These are phyloP conservation scores for Cryptococcus amylolentus DNA, from an alignment of 1,284 basidiomycete species.

Conservation along the genomic window DNA sequence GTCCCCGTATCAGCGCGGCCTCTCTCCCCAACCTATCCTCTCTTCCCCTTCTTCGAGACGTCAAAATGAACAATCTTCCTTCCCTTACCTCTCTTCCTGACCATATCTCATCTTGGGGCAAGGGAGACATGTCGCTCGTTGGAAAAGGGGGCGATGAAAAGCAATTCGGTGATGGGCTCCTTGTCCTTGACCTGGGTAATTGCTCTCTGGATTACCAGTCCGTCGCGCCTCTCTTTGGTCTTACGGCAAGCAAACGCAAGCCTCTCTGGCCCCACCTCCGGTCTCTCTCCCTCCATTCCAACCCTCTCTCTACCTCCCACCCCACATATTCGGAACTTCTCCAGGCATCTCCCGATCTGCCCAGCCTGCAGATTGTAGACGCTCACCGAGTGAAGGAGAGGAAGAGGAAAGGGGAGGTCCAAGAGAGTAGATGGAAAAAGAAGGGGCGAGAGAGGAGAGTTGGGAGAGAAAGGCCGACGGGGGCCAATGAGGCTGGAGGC, in stretches of 20 bases:
- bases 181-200: conserved; percentile 44
- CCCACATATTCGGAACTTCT: conserved; percentile 34
- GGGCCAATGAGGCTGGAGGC: conserved; percentile 27
- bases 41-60: conserved; percentile 43
- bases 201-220: conserved; percentile 34
- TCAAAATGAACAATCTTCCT: conserved; percentile 45
- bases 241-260: conserved; percentile 4
- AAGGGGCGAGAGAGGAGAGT: conserved; percentile 26
- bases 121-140: conserved; percentile 29
- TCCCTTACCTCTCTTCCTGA: conserved; percentile 31
- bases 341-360: conserved; percentile 28
- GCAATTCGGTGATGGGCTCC: conserved; percentile 36
- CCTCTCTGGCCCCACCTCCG: conserved; percentile 29
- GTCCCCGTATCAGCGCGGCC: conserved; percentile 30
- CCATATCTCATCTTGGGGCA: conserved; percentile 39
- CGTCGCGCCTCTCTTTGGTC: conserved; percentile 22
- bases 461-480: conserved; percentile 33
- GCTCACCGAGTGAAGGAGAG: conserved; percentile 41
- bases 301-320: conserved; percentile 34
- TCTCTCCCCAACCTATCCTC: conserved; percentile 37
- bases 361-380: conserved; percentile 47
- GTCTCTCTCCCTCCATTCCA: conserved; percentile 39
- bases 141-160: conserved; percentile 8
- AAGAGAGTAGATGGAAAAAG: conserved; percentile 29
- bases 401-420: conserved; percentile 33